Conservation (phyloP, 176 grass and related monocot species). For the Musa schizocarpa region DNA sequence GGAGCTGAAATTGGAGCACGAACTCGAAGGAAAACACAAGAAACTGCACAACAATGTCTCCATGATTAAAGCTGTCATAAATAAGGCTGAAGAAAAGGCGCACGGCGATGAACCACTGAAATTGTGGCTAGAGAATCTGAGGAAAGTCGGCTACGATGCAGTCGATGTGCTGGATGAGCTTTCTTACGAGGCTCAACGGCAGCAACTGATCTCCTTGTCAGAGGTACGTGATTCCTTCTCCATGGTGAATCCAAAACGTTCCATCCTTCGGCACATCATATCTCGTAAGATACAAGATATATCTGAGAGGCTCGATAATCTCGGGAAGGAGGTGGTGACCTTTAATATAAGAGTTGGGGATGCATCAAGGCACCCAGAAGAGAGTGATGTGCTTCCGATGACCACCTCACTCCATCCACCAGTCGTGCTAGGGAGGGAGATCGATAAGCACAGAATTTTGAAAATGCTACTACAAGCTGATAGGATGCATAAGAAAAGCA, state of each 20-base stretch:
- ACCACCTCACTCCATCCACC: constrained; percentile 20
- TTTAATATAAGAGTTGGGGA: background rate
- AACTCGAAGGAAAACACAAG: background rate
- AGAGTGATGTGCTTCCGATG: background rate
- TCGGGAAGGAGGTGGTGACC: background rate
- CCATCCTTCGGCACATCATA: background rate
- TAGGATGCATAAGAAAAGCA: background rate
- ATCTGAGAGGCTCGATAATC: background rate
- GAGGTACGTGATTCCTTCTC: background rate
- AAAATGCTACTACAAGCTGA: constrained; percentile 5
- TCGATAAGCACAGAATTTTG: constrained; percentile 12
- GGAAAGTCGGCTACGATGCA: constrained; percentile 20
- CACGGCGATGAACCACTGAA: background rate
- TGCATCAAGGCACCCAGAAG: background rate
- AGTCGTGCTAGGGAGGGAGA: constrained; percentile 6
- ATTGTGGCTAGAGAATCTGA: constrained; percentile 7
- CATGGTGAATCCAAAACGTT: background rate
- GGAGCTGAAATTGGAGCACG: background rate
- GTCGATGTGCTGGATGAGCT: constrained; percentile 29
- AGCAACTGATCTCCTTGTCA: background rate
- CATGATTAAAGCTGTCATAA: constrained; percentile 15
- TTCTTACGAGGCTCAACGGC: constrained; percentile 10
- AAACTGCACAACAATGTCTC: background rate
- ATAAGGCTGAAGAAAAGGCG: background rate
- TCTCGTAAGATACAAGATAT: constrained; percentile 14